Percentiles rank a stretch among this genome's conserved stretches.
phyloP scores from a whole-genome alignment of 2,329 filamentous ascomycete genomes.

The Trichophyton schoenleinii region DNA sequence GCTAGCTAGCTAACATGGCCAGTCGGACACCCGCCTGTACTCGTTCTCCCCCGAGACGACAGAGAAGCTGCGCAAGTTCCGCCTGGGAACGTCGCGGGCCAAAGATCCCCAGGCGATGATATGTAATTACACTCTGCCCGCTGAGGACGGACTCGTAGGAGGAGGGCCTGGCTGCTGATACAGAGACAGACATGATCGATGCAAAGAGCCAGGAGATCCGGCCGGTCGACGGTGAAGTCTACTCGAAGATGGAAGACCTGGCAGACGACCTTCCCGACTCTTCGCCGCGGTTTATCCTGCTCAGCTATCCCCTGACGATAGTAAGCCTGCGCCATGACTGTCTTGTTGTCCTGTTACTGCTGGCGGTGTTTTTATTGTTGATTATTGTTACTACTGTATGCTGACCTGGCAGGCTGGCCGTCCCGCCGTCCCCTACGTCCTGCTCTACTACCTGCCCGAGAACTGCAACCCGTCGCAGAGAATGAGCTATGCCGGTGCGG shows the following conservation, averaged over 20 bases:
- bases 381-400: conserved; percentile 33
- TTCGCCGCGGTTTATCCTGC: conserved; percentile 73
- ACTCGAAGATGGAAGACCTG: conserved; percentile 67
- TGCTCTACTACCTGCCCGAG: conserved; percentile 86
- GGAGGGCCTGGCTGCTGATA: too few species aligned
- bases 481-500: conserved; percentile 92
- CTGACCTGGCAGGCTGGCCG: conserved; percentile 51
- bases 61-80: conserved; percentile 85
- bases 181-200: conserved; percentile 65
- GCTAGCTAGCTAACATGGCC: conserved; percentile 19
- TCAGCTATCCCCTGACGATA: conserved; percentile 82
- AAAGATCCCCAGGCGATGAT: conserved; percentile 84
- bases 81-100: conserved; percentile 74
- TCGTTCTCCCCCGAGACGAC: conserved; percentile 85
- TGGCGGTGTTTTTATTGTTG: not conserved
- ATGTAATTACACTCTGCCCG: conserved; percentile 49
- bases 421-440: conserved; percentile 78
- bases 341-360: not conserved
- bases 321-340: conserved; percentile 35
- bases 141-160: too few species aligned
- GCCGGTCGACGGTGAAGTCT: conserved; percentile 67
- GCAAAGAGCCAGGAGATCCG: conserved; percentile 81
- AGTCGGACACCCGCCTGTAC: conserved; percentile 81
- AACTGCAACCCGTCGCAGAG: conserved; percentile 77
- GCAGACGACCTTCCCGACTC: conserved; percentile 86